phyloP scores from a whole-genome alignment of 352 stramenopile genomes.

The Pythium insidiosum region DNA sequence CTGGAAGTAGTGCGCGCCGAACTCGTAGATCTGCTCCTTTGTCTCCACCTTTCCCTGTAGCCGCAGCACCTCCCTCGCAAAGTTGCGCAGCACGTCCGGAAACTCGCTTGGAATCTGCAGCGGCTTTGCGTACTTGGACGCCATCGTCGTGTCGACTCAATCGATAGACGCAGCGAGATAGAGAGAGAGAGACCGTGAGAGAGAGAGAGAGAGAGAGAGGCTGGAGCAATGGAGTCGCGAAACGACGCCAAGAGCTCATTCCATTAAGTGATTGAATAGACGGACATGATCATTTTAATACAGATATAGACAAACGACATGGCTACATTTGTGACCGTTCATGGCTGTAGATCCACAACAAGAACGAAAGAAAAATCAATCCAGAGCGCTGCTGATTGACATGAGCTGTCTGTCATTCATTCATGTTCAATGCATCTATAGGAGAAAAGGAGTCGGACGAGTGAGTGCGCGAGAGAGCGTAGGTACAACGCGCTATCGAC shows the following conservation, averaged over 20 bases:
- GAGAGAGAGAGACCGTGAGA: not conserved
- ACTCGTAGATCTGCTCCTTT: constrained; percentile 73
- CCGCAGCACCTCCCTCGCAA: constrained; percentile 75
- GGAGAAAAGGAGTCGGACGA: no score
- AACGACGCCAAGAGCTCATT: not conserved
- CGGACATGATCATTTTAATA: no score
- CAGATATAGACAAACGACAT: no score
- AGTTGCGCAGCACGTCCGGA: constrained; percentile 59
- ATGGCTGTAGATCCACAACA: no score
- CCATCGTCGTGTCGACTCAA: constrained; percentile 43
- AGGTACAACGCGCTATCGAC: not conserved
- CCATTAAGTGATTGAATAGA: no score
- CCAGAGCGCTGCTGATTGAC: no score
- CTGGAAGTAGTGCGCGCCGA: constrained; percentile 61
- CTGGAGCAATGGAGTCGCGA: not conserved
- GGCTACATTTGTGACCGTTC: no score
- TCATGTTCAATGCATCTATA: no score
- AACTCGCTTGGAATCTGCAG: constrained; percentile 70
- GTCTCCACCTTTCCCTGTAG: constrained; percentile 79
- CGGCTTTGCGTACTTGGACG: constrained; percentile 79
- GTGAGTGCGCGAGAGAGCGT: no score
- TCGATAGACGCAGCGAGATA: not conserved
- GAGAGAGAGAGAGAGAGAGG: not conserved
- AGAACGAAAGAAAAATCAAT: no score
- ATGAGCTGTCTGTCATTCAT: no score